Percentiles rank a stretch among this genome's conserved stretches.
phyloP scores from a whole-genome alignment of 2,329 filamentous ascomycete species.

The Arthroderma sp. region DNA sequence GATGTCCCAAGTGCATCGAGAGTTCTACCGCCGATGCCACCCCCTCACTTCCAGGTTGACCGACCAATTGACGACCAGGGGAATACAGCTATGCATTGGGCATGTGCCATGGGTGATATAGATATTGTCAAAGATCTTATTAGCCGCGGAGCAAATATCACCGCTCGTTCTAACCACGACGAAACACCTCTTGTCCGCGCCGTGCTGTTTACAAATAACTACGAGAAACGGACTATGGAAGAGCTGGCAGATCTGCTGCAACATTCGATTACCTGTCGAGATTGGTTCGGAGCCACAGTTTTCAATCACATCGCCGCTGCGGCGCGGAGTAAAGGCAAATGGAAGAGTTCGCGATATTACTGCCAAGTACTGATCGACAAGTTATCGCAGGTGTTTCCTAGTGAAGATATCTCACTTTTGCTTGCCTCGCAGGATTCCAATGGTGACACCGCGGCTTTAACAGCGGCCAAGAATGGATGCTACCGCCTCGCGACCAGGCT shows the following conservation, averaged over 20 bases:
- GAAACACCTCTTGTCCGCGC: constrained; percentile 92
- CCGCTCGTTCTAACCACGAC: constrained; percentile 53
- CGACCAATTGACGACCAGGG: constrained; percentile 86
- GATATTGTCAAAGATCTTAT: constrained; percentile 82
- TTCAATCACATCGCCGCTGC: constrained; percentile 91
- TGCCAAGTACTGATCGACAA: constrained; percentile 82
- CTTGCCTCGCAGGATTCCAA: constrained; percentile 72
- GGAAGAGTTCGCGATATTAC: constrained; percentile 83
- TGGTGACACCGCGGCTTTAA: constrained; percentile 82
- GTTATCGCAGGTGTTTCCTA: constrained; percentile 63
- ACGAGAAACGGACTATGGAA: constrained; percentile 83
- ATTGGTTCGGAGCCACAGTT: constrained; percentile 71
- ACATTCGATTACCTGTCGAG: constrained; percentile 64
- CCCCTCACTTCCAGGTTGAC: constrained; percentile 74
- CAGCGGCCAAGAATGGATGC: constrained; percentile 74
- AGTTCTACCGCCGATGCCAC: constrained; percentile 57
- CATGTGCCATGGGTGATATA: constrained; percentile 90
- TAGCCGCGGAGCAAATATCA: constrained; percentile 61
- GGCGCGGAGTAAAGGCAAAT: constrained; percentile 73
- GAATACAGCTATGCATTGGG: constrained; percentile 93
- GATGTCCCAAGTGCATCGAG: constrained; percentile 54
- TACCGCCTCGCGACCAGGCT: constrained; percentile 57
- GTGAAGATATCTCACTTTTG: constrained; percentile 61
- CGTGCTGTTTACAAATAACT: constrained; percentile 93
- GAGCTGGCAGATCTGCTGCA: constrained; percentile 71